Base-by-base conservation (phyloP, 768 basidiomycete species). In the Pleurotus pulmonarius region DNA sequence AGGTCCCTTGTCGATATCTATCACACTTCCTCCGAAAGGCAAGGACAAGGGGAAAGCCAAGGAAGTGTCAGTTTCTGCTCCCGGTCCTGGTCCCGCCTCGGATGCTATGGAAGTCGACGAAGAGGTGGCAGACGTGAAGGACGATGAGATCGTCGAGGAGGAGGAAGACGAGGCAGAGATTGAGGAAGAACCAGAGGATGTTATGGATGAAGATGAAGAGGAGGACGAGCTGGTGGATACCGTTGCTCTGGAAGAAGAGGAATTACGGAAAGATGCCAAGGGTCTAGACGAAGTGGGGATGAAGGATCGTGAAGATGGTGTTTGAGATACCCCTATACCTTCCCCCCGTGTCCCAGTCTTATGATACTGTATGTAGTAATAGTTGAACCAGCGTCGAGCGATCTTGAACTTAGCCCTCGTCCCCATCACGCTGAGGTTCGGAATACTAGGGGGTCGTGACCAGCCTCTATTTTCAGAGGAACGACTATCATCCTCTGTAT, bases 211-310 rank as follows among this genome's bases (percentile, higher is more conserved):
- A n/a, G 70, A 72, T 2, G 71, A 72, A n/a, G 75, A 67, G 25
- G 63, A 69, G 25, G 73, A 77, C 58, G 73, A 76, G 49, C 55
- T 67, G 46, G 69, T 73, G 62, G 75, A 85, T 58, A 57, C 68
- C 39, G 72, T 78, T 61, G 70, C 70, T 4, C 57, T 80, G 7
- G 81, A 83, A 56, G 63, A 73, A n/a, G 73, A 77, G 43, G 80
- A 79, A 56, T 43, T 76, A 37, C 63, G 54, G 56, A 66, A 49
- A 54, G 81, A 82, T 63, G 67, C 67, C 0, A 59, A 61, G 37
- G 75, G 70, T 9, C 60, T 76, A 25, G 79, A 79, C 2, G 71
- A 70, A 22, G 37, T 20, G 15, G 20, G 41, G 41, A 44, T 16
- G 41, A 22, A 22, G 7, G 41, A 11, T n/a, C n/a, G 20, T 16